phyloP scores from a whole-genome alignment of 2,329 filamentous ascomycete genomes.

The Venturia nashicola region DNA sequence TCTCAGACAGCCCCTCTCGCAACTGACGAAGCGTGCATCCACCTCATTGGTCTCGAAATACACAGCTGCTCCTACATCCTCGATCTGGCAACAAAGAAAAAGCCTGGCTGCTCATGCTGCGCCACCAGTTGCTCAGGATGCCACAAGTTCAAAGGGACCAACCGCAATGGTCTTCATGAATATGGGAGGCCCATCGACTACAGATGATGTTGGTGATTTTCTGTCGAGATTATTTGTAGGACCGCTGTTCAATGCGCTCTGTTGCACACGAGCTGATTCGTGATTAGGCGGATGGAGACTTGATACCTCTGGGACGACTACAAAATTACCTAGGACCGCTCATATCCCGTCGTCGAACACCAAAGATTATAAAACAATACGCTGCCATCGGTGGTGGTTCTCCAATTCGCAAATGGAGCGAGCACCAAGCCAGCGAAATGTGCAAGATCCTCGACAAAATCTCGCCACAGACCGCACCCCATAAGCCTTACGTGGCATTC shows the following conservation, averaged over 20 bases:
- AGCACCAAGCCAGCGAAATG: slow-evolving; percentile 88
- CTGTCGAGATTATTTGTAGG: slow-evolving; percentile 83
- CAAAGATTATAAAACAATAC: slow-evolving; percentile 96
- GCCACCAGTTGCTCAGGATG: slow-evolving; percentile 70
- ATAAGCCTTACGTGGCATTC: slow-evolving; percentile 96
- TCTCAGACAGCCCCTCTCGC: slow-evolving; percentile 22
- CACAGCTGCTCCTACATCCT: slow-evolving; percentile 19
- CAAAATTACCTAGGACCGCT: slow-evolving; percentile 85
- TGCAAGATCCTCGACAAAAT: slow-evolving; percentile 91
- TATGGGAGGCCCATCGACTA: slow-evolving; percentile 91
- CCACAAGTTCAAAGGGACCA: slow-evolving; percentile 58
- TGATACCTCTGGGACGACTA: slow-evolving; percentile 88
- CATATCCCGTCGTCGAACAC: slow-evolving; percentile 75
- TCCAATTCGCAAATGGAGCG: slow-evolving; percentile 95
- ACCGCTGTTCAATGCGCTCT: background rate
- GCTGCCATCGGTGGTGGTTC: slow-evolving; percentile 93
- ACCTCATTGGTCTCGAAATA: slow-evolving; percentile 18
- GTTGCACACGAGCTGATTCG: background rate
- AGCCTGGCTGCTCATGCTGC: slow-evolving; percentile 24
- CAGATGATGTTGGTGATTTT: slow-evolving; percentile 79
- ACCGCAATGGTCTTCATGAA: slow-evolving; percentile 99
- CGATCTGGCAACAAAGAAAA: slow-evolving; percentile 16
- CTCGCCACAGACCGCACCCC: slow-evolving; percentile 84
- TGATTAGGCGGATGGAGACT: slow-evolving; percentile 69
- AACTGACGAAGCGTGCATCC: slow-evolving; percentile 22